These are phyloP conservation scores for Rhodosorus marinus DNA, from an alignment of 23 red algal species.

Conservation along the genomic window DNA sequence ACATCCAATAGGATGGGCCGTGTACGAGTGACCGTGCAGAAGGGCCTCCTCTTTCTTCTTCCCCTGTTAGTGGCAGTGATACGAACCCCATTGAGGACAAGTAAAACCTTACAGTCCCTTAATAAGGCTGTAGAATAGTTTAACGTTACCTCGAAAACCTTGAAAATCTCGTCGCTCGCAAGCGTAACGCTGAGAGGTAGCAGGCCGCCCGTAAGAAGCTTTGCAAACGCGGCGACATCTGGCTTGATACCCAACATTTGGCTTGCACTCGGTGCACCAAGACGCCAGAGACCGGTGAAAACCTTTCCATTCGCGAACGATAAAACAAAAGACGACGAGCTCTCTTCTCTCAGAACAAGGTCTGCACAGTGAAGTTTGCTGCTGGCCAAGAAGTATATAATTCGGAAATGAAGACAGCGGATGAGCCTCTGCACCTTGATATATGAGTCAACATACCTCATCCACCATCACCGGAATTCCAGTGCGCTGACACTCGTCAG, in stretches of 20 bases:
- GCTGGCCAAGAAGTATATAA: too few species aligned
- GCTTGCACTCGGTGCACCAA: constrained; percentile 41
- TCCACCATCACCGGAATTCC: constrained; percentile 77
- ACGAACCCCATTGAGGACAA: background rate
- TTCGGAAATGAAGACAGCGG: too few species aligned
- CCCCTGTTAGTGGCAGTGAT: too few species aligned
- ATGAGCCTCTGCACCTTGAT: too few species aligned
- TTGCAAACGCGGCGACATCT: constrained; percentile 71
- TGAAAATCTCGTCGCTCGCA: constrained; percentile 55
- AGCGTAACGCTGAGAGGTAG: constrained; percentile 70
- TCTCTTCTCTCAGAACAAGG: too few species aligned
- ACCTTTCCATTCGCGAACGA: too few species aligned
- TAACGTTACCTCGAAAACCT: constrained; percentile 36
- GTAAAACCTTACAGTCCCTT: background rate
- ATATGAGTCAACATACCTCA: too few species aligned
- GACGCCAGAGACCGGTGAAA: constrained; percentile 75
- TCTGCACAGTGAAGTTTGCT: too few species aligned
- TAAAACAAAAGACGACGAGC: too few species aligned
- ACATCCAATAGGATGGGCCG: constrained; percentile 83
- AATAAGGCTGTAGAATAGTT: too few species aligned
- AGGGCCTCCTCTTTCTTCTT: constrained; percentile 54
- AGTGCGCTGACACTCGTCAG: constrained; percentile 33
- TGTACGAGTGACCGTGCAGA: constrained; percentile 94
- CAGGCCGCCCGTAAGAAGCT: constrained; percentile 76
- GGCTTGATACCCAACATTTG: constrained; percentile 27